phyloP scores from a whole-genome alignment of 306 rosid genomes.

The Dryas alaskensis region DNA sequence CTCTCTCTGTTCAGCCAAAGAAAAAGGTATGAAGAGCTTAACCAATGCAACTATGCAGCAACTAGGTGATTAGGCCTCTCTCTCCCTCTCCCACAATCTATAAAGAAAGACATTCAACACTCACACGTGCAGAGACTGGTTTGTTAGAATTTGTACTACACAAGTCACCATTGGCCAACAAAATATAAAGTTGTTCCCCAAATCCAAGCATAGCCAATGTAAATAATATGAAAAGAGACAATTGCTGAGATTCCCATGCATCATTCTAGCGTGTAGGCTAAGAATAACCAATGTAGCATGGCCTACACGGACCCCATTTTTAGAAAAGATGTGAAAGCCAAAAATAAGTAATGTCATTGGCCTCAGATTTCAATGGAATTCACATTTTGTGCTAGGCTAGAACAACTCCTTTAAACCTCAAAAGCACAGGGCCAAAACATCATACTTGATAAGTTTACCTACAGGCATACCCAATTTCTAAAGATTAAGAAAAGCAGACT shows the following conservation, averaged over 20 bases:
- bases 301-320: not conserved
- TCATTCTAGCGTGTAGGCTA: not conserved
- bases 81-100: too few species aligned
- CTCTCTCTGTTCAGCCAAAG: not conserved
- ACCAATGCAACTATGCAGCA: too few species aligned
- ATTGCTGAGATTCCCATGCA: not conserved
- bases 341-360: not conserved
- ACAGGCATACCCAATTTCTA: slow-evolving; percentile 14
- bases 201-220: not conserved
- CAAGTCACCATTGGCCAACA: not conserved
- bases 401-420: not conserved
- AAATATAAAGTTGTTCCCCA: too few species aligned
- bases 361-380: not conserved
- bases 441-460: not conserved
- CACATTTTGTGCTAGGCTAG: not conserved
- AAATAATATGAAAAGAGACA: not conserved
- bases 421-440: not conserved
- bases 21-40: not conserved
- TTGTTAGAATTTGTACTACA: not conserved
- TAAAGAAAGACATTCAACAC: too few species aligned
- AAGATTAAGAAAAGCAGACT: slow-evolving; percentile 34
- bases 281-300: not conserved
- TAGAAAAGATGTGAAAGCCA: not conserved
- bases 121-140: too few species aligned
- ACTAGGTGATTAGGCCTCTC: too few species aligned